A percentile compares a stretch with the other conserved stretches of the same genome.
These are phyloP conservation scores for Podospora conica DNA, from an alignment of 495 filamentous ascomycete species.

Conservation along the genomic window DNA sequence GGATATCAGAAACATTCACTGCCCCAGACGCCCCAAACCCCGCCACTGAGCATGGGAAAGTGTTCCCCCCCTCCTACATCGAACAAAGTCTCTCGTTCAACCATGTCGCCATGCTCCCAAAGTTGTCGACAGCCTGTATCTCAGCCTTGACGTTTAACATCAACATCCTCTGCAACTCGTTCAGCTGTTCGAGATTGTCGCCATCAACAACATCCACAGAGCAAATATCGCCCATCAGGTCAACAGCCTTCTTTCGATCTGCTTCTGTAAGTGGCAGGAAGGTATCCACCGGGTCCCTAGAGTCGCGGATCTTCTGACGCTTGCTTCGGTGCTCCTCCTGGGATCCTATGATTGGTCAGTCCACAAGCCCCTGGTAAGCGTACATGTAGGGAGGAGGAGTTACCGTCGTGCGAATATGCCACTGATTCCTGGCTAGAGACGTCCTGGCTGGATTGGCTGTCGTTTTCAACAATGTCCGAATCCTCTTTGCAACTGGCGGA, in stretches of 20 bases:
- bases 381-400: conserved; percentile 4
- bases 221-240: conserved; percentile 53
- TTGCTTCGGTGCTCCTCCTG: conserved; percentile 1
- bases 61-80: no score
- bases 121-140: conserved; percentile 71
- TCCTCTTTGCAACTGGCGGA: not conserved
- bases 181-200: conserved; percentile 40
- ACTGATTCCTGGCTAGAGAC: conserved; percentile 18
- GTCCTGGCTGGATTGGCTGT: conserved; percentile 16
- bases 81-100: conserved; percentile 45
- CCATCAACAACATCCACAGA: not conserved
- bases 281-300: conserved; percentile 1
- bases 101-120: conserved; percentile 57
- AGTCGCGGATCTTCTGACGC: not conserved
- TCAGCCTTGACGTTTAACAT: conserved; percentile 84
- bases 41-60: no score
- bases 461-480: not conserved
- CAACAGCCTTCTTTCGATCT: conserved; percentile 37
- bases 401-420: conserved; percentile 2
- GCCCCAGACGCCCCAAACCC: no score
- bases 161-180: conserved; percentile 79
- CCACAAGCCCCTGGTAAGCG: not conserved
- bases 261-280: conserved; percentile 3
- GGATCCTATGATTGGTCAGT: not conserved
- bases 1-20: no score